Evolutionary conservation across 164 flowering plant genomes (phyloP).

Genomic region (Santalum album): DNA sequence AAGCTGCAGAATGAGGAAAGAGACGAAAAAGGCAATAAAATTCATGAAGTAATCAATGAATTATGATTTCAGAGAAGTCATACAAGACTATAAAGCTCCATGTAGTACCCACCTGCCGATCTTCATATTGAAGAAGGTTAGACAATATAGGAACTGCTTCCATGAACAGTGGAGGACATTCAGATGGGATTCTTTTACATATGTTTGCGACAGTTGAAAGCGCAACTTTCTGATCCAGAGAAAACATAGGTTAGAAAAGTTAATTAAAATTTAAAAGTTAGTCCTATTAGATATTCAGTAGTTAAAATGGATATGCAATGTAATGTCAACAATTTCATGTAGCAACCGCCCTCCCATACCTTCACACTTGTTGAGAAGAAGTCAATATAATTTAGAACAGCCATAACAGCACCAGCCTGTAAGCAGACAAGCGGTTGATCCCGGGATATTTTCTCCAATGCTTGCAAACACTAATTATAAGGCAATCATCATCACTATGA

Average conservation of each 20-base stretch:
- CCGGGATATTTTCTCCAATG: slow-evolving; percentile 74
- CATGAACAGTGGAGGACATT: slow-evolving; percentile 44
- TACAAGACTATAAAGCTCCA: not conserved
- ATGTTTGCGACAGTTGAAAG: slow-evolving; percentile 70
- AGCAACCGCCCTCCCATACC: too few species aligned
- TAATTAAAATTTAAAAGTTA: not conserved
- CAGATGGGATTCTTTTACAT: slow-evolving; percentile 73
- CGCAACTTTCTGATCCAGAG: slow-evolving; percentile 58
- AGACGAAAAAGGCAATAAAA: not conserved
- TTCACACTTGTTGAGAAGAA: slow-evolving; percentile 78
- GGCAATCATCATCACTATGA: not conserved
- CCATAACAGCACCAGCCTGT: slow-evolving; percentile 78
- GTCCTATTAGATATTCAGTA: too few species aligned
- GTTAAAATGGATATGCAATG: too few species aligned
- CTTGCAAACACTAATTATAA: slow-evolving; percentile 72
- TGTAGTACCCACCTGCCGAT: slow-evolving; percentile 45
- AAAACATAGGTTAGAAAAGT: slow-evolving; percentile 5
- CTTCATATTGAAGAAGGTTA: slow-evolving; percentile 83
- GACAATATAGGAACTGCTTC: slow-evolving; percentile 85
- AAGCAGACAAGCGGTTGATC: slow-evolving; percentile 78
- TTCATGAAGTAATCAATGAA: not conserved
- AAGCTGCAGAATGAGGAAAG: slow-evolving; percentile 36
- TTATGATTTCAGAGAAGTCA: not conserved
- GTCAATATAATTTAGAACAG: slow-evolving; percentile 68
- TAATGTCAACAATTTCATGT: too few species aligned